These are phyloP conservation scores for Diaporthe vaccinii DNA, from an alignment of 2,329 filamentous ascomycete species.

Conservation along the genomic window DNA sequence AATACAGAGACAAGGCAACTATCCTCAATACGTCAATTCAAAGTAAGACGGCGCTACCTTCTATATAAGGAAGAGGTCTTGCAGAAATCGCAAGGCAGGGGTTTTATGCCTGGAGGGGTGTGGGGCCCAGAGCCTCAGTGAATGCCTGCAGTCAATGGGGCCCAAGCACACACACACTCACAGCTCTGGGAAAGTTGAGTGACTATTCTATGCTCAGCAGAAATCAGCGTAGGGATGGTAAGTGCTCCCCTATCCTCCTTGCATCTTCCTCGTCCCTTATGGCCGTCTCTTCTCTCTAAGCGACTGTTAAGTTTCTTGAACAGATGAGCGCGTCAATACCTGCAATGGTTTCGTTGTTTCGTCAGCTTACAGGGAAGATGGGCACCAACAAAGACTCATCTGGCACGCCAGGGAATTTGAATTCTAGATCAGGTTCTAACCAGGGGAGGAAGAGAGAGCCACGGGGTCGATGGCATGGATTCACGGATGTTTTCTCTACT, in stretches of 20 bases:
- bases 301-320: neutral
- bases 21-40: too few relatives aligned
- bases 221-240: neutral
- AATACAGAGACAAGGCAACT: too few relatives aligned
- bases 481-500: conserved; percentile 1
- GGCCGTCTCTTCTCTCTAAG: neutral
- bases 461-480: neutral
- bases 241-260: neutral
- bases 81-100: too few relatives aligned
- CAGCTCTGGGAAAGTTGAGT: too few relatives aligned
- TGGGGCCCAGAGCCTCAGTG: too few relatives aligned
- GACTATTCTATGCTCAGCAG: neutral
- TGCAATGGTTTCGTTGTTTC: neutral
- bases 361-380: neutral
- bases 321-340: neutral
- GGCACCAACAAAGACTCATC: neutral
- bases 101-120: too few relatives aligned
- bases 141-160: too few relatives aligned
- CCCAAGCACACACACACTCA: too few relatives aligned
- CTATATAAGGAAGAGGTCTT: too few relatives aligned
- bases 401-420: neutral
- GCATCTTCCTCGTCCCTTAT: neutral
- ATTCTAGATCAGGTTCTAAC: neutral
- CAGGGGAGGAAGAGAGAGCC: neutral
- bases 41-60: too few relatives aligned